Evolutionary conservation across 2,329 filamentous ascomycete species (phyloP).

Genomic region (Xylaria sp.): DNA sequence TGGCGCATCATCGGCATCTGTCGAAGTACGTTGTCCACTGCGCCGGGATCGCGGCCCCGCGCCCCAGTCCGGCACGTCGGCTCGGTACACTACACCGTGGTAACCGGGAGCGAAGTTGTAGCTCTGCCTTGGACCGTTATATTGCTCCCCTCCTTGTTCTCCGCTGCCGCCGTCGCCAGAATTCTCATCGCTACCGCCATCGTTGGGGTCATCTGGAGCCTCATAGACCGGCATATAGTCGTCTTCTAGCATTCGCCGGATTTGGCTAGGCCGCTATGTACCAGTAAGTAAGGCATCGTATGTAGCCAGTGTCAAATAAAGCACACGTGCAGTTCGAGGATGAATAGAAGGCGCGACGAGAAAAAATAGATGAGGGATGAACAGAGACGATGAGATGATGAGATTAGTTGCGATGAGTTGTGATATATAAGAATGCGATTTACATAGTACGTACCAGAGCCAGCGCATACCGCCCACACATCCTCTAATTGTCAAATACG

Average conservation of each 20-base stretch:
- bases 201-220: constrained; percentile 72
- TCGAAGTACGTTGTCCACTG: constrained; percentile 21
- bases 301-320: no score
- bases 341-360: background rate
- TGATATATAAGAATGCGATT: constrained; percentile 15
- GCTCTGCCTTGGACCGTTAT: constrained; percentile 69
- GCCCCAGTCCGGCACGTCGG: constrained; percentile 72
- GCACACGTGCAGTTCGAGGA: background rate
- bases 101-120: constrained; percentile 96
- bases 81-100: constrained; percentile 85
- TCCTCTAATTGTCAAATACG: constrained; percentile 46
- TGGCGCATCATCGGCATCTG: constrained; percentile 35
- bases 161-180: background rate
- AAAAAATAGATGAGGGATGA: background rate
- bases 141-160: constrained; percentile 48
- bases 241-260: constrained; percentile 77
- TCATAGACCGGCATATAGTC: constrained; percentile 79
- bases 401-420: constrained; percentile 13
- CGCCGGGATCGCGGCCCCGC: constrained; percentile 53
- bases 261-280: constrained; percentile 77
- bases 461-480: constrained; percentile 76
- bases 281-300: constrained; percentile 19
- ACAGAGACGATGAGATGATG: background rate
- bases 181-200: constrained; percentile 19
- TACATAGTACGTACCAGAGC: constrained; percentile 61